Evolutionary conservation across 1,284 basidiomycete genomes (phyloP).

Genomic region (Apiotrichum veenhuisii): DNA sequence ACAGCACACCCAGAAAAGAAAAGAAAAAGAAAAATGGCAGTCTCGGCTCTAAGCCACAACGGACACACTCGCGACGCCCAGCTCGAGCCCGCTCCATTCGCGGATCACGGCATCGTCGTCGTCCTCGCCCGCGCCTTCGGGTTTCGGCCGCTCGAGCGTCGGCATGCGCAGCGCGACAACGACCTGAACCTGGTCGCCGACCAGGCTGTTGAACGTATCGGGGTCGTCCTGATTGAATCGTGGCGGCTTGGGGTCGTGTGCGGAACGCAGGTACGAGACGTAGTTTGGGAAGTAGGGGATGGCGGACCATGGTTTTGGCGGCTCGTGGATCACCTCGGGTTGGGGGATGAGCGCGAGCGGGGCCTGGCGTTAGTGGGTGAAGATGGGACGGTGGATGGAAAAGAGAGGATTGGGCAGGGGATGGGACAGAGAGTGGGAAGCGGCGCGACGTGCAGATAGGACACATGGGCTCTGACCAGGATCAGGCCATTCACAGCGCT

Average conservation of each 20-base stretch:
- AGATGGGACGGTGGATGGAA: too few species aligned
- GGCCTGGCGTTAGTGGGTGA: constrained; percentile 1
- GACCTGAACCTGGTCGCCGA: constrained; percentile 33
- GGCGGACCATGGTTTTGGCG: constrained; percentile 23
- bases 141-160: neutral
- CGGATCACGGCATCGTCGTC: constrained; percentile 19
- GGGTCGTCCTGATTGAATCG: constrained; percentile 20
- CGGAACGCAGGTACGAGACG: constrained; percentile 38
- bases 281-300: constrained; percentile 44
- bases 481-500: neutral
- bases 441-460: too few species aligned
- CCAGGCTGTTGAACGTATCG: constrained; percentile 24
- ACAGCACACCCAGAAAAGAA: neutral
- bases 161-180: constrained; percentile 43
- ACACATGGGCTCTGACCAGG: too few species aligned
- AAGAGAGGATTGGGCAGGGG: too few species aligned
- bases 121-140: neutral
- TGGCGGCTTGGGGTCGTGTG: constrained; percentile 27
- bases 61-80: constrained; percentile 6
- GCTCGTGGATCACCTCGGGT: constrained; percentile 12
- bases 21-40: neutral
- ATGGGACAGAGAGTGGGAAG: too few species aligned
- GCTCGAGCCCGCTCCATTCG: constrained; percentile 20
- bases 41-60: neutral
- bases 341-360: constrained; percentile 14